Conservation (phyloP, 371 early-diverging fungal genomes). For the Actinomucor elegans region DNA sequence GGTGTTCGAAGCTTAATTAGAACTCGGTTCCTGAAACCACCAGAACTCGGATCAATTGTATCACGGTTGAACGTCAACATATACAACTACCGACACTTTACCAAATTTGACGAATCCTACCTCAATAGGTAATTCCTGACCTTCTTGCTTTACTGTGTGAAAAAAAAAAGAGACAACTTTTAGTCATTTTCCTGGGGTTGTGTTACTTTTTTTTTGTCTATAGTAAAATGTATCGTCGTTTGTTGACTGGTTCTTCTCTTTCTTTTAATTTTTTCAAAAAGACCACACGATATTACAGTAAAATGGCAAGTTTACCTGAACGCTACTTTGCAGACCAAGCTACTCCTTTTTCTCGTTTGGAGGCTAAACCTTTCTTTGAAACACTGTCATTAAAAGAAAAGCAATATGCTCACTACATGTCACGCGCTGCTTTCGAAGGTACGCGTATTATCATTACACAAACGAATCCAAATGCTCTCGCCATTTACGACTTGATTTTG, state of each 20-base stretch:
- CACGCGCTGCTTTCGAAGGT: conserved; percentile 60
- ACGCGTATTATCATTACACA: conserved; percentile 48
- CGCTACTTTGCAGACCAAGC: conserved; percentile 50
- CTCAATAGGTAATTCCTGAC: no score
- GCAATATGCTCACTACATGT: conserved; percentile 62
- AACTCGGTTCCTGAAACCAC: no score
- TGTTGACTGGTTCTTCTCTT: neutral
- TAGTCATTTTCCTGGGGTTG: no score
- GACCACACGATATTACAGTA: neutral
- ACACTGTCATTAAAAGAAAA: conserved; percentile 49
- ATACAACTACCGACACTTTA: no score
- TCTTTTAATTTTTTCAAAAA: neutral
- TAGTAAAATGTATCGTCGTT: neutral
- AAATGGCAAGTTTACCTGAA: conserved; percentile 17
- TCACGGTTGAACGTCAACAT: no score
- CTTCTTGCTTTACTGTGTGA: no score
- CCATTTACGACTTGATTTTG: conserved; percentile 43
- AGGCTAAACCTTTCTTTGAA: conserved; percentile 56
- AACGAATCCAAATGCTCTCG: conserved; percentile 40
- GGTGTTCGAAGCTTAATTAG: no score
- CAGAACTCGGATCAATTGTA: no score
- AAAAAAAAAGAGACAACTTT: no score
- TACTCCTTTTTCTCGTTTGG: conserved; percentile 50
- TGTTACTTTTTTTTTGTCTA: neutral
- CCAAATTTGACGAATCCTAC: no score